Conservation (phyloP, 169 alveolate species). For the Eimeria acervulina region DNA sequence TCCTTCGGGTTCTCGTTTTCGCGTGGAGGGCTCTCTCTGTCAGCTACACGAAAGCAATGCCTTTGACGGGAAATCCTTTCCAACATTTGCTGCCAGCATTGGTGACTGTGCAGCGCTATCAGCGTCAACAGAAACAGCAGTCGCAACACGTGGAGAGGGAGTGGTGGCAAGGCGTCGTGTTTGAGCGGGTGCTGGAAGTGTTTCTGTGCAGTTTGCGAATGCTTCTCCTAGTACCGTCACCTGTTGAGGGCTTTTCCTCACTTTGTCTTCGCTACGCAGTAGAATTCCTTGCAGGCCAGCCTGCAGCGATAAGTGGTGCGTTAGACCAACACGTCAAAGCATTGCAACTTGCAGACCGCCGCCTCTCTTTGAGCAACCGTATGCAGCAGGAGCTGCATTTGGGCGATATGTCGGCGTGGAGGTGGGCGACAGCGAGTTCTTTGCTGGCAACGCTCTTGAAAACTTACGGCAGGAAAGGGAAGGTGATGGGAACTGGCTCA, state of each 20-base stretch:
- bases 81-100: conserved; percentile 48
- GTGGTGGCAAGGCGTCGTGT: conserved; percentile 11
- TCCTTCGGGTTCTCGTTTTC: conserved; percentile 16
- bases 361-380: not conserved
- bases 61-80: conserved; percentile 35
- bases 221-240: conserved; percentile 45
- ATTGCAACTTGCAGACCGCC: not conserved
- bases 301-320: not conserved
- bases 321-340: not conserved
- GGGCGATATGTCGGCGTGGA: conserved; percentile 6
- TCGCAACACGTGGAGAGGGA: not conserved
- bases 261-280: conserved; percentile 57
- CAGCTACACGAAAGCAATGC: conserved; percentile 55
- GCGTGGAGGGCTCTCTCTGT: conserved; percentile 64
- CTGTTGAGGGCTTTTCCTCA: conserved; percentile 42
- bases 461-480: conserved; percentile 38
- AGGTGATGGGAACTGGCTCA: conserved; percentile 14
- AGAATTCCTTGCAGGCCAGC: conserved; percentile 64
- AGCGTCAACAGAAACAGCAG: conserved; percentile 14
- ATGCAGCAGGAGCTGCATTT: conserved; percentile 15
- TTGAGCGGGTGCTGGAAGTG: conserved; percentile 56
- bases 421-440: conserved; percentile 53
- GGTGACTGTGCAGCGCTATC: conserved; percentile 31
- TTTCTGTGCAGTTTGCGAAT: conserved; percentile 44
- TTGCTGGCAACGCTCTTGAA: conserved; percentile 21